Conservation (phyloP, 1,284 basidiomycete species). For the Gastroboletus turbinatus region DNA sequence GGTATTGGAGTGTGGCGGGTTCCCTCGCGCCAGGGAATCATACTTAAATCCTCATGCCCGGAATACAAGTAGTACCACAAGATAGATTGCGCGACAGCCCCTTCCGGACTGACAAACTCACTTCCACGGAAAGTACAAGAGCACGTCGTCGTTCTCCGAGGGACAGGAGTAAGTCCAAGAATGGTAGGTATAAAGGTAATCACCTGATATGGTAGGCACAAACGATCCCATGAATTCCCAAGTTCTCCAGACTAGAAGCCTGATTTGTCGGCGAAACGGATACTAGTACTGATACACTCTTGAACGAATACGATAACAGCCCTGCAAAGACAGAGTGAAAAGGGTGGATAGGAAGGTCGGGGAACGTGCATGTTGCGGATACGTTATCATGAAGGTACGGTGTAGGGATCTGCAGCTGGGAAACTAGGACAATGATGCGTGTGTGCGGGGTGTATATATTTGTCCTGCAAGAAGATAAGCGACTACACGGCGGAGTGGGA, state of each 20-base stretch:
- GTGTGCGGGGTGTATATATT: slow-evolving; percentile 24
- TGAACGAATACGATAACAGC: slow-evolving; percentile 3
- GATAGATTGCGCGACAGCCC: background rate
- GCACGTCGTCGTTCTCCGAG: slow-evolving; percentile 6
- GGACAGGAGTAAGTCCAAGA: slow-evolving; percentile 20
- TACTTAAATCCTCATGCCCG: too few species aligned
- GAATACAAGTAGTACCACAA: slow-evolving; percentile 19
- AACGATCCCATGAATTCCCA: slow-evolving; percentile 12
- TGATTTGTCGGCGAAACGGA: background rate
- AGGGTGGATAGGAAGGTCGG: background rate
- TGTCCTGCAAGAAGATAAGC: slow-evolving; percentile 25
- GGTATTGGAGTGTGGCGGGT: slow-evolving; percentile 3
- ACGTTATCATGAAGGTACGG: background rate
- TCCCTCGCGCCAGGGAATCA: too few species aligned
- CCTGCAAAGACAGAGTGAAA: slow-evolving; percentile 14
- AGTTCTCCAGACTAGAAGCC: background rate
- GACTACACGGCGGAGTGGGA: slow-evolving; percentile 29
- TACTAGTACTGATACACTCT: slow-evolving; percentile 24
- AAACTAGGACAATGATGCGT: slow-evolving; percentile 17
- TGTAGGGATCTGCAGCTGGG: background rate
- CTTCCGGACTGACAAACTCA: slow-evolving; percentile 22
- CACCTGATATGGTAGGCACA: slow-evolving; percentile 30
- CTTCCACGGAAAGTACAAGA: slow-evolving; percentile 31
- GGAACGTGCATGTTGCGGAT: slow-evolving; percentile 12
- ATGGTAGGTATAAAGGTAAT: slow-evolving; percentile 30